phyloP scores from a whole-genome alignment of 1,284 basidiomycete genomes.

The Apiotrichum akiyoshidainum region DNA sequence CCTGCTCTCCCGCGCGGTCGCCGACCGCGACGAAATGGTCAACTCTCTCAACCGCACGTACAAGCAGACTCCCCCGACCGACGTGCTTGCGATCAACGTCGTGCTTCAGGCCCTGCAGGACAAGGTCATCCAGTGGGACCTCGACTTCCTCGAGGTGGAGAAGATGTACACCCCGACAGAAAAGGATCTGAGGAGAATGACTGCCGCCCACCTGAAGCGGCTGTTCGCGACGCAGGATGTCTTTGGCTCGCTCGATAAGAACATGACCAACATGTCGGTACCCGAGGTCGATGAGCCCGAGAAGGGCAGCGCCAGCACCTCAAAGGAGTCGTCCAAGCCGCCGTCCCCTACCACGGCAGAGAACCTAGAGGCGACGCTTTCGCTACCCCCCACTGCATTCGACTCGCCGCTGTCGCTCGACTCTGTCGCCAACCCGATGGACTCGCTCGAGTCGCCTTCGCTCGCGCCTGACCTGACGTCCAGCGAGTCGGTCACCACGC shows the following conservation, averaged over 20 bases:
- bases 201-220: slow-evolving; percentile 52
- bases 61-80: slow-evolving; percentile 70
- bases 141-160: slow-evolving; percentile 58
- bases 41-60: slow-evolving; percentile 75
- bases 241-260: slow-evolving; percentile 42
- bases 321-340: slow-evolving; percentile 5
- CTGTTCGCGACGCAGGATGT: slow-evolving; percentile 56
- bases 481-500: slow-evolving; percentile 12
- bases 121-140: slow-evolving; percentile 89
- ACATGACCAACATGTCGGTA: slow-evolving; percentile 57
- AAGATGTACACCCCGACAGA: slow-evolving; percentile 52
- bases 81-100: slow-evolving; percentile 83
- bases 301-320: slow-evolving; percentile 1
- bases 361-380: not conserved
- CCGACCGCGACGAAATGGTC: slow-evolving; percentile 71
- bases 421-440: not conserved
- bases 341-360: slow-evolving; percentile 1
- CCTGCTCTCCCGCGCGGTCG: slow-evolving; percentile 67
- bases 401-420: slow-evolving; percentile 12
- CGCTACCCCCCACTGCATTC: not conserved
- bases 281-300: slow-evolving; percentile 72
- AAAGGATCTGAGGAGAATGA: slow-evolving; percentile 50
- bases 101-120: slow-evolving; percentile 86
- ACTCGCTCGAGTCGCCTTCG: not conserved
- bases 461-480: not conserved